These are phyloP conservation scores for Leccinum sublutescens DNA, from an alignment of 768 basidiomycete species.

Conservation along the genomic window DNA sequence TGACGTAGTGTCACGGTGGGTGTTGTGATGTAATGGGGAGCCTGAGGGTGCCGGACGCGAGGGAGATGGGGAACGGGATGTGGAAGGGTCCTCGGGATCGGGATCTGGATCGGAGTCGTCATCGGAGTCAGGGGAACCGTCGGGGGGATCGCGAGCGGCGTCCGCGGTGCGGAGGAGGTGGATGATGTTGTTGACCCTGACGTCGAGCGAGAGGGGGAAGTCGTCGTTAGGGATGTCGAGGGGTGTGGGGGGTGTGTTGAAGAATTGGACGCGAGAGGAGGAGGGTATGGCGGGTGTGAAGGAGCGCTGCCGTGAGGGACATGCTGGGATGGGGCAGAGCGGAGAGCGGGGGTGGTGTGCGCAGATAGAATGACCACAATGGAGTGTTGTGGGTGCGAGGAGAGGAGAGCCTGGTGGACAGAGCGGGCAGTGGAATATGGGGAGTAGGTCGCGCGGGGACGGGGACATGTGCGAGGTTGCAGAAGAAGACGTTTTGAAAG, in stretches of 20 bases:
- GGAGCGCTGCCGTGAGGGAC: conserved; percentile 20
- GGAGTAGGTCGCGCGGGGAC: conserved; percentile 29
- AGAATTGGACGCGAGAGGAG: conserved; percentile 35
- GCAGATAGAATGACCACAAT: conserved; percentile 86
- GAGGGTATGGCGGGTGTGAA: conserved; percentile 40
- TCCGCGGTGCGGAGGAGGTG: conserved; percentile 36
- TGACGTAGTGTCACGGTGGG: conserved; percentile 32
- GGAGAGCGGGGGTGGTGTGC: conserved; percentile 43
- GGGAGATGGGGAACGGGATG: neutral
- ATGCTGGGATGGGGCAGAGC: conserved; percentile 38
- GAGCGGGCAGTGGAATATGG: conserved; percentile 53
- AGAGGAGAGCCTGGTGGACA: conserved; percentile 43
- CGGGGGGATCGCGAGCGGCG: conserved; percentile 8
- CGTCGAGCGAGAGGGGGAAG: conserved; percentile 38
- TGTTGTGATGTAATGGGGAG: conserved; percentile 25
- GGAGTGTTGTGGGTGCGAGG: conserved; percentile 53
- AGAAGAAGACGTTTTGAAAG: neutral
- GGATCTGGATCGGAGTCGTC: conserved; percentile 27
- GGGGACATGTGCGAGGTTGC: conserved; percentile 18
- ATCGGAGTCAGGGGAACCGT: conserved; percentile 27
- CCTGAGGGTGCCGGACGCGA: conserved; percentile 1
- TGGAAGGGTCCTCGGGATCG: conserved; percentile 29
- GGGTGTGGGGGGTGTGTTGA: conserved; percentile 34
- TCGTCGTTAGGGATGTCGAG: neutral
- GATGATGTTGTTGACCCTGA: conserved; percentile 57